Base-by-base conservation (phyloP, 2,329 filamentous ascomycete genomes). In the Microsporum ferrugineum region DNA sequence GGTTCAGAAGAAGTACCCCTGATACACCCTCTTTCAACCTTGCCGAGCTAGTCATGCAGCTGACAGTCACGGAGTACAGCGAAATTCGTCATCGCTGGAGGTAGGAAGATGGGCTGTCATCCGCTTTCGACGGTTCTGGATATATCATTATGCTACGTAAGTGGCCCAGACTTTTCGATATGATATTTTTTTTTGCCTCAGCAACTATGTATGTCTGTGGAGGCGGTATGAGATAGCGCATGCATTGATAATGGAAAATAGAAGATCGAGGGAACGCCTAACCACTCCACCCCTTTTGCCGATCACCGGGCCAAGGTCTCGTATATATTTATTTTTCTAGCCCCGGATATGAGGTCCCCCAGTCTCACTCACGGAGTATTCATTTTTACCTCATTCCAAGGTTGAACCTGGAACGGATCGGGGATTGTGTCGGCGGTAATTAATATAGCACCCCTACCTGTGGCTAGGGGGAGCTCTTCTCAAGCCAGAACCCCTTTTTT, bases 221-320 rank as follows among this genome's bases (percentile, higher is more conserved):
- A 55, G 51, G 51, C 51, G 51, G 51, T 55, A 55, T 51, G 17
- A 55, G 51, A 34, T 55, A 36, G 51, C 8, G 31, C 17, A 55
- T 55, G 51, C 51, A 55, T 34, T 55, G 51, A 23, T 36, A 51
- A 12, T n/a, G 51, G 14, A 36, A 23, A 55, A 36, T 53, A 23
- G 51, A 55, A 55, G 33, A 34, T 55, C 51, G 1, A 55, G 31
- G 45, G 51, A 55, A 55, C 31, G 51, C 51, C 51, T 55, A 36
- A 36, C 45, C 45, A 36, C 31, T 55, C 51, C 51, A 55, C 51
- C 51, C 51, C 51, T 55, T 43, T n/a, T 55, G 51, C 33, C 51
- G 51, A 55, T 55, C 51, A 14, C 51, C 31, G 6, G 31, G 2
- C n/a, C 7, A 23, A n/a, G 33, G 23, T 12, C 51, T 55, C 51